Evolutionary conservation across 768 basidiomycete species (phyloP), one percentile per base, ranked within the genome.

Genomic region (Agrocybe pediades): DNA sequence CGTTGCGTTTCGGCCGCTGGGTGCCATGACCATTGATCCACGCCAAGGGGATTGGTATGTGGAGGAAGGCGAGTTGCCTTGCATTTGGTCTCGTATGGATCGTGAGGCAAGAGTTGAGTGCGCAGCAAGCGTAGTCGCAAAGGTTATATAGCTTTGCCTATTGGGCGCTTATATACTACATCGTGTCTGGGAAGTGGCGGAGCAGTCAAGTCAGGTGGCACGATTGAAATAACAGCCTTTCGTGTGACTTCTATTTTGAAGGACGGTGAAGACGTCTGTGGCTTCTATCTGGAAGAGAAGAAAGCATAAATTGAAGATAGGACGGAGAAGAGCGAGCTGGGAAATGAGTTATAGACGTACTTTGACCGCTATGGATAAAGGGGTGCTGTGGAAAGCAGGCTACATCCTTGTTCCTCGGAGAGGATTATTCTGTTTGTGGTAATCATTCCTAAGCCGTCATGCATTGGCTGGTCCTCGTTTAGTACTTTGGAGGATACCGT

Each of bases 41-140:
- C 56, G 51, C 65, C 65, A 67, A 26, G 63, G 62, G n/a, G 63
- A 64, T 42, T 62, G 55, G 56, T 62, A 58, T 19, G 58, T 41
- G 33, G 13, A 49, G 13, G 49, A 33, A 7, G 50, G 9, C 57
- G 60, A 60, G 41, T 13, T 26, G 21, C 16, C n/a, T 3, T 5
- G 6, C 33, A 36, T 36, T 36, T 36, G 33, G 3, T 16, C 29
- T 45, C 17, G 25, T n/a, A n/a, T n/a, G 44, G 17, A 20, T 49
- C 40, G 48, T 25, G 30, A 19, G 29, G 29, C 42, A 43, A 58
- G 39, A 51, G 49, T 33, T 25, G 23, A n/a, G 15, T 16, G 8
- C 26, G 2, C 4, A 36, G 42, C 2, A 26, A 23, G 15, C 17
- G 16, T 49, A 21, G 11, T n/a, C 20, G 36, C 36, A 44, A 47